Evolutionary conservation across 1,139 yeast genomes (phyloP).

Genomic region (Kluyveromyces marxianus): DNA sequence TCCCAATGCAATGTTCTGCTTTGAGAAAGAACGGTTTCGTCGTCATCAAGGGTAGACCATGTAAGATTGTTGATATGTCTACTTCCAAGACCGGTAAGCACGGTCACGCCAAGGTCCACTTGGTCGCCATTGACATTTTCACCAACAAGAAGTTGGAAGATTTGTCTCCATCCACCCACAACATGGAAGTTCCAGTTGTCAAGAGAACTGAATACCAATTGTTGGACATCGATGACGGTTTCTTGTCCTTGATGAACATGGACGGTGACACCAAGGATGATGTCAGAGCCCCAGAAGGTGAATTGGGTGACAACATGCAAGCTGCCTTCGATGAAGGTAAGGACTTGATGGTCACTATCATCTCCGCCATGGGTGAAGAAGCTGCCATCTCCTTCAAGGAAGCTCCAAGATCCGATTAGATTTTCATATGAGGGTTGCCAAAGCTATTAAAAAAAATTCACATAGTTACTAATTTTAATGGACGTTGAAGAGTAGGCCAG

Average conservation of each 20-base stretch:
- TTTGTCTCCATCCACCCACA: slow-evolving; percentile 99
- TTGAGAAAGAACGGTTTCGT: slow-evolving; percentile 99
- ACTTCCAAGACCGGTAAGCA: slow-evolving; percentile 99
- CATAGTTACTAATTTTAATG: background rate
- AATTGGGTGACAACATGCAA: slow-evolving; percentile 88
- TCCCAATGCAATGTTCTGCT: slow-evolving; percentile 99
- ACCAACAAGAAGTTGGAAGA: slow-evolving; percentile 99
- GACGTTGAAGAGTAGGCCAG: background rate
- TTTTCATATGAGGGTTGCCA: slow-evolving; percentile 1
- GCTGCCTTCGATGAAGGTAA: slow-evolving; percentile 94
- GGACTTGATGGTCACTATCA: slow-evolving; percentile 92
- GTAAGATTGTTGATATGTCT: slow-evolving; percentile 99
- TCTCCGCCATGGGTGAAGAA: slow-evolving; percentile 99
- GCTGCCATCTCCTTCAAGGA: slow-evolving; percentile 97
- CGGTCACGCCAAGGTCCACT: slow-evolving; percentile 99
- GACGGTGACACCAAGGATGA: slow-evolving; percentile 99
- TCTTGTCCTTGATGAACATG: slow-evolving; percentile 89
- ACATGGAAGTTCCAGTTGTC: slow-evolving; percentile 99
- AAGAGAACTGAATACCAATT: slow-evolving; percentile 92
- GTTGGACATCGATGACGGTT: slow-evolving; percentile 97
- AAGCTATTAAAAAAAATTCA: background rate
- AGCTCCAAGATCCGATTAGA: slow-evolving; percentile 68
- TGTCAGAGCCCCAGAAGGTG: slow-evolving; percentile 97
- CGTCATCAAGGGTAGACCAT: slow-evolving; percentile 97
- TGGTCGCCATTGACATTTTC: slow-evolving; percentile 98